These are phyloP conservation scores for Porpolomopsis calyptriformis DNA, from an alignment of 768 basidiomycete species.

Conservation along the genomic window DNA sequence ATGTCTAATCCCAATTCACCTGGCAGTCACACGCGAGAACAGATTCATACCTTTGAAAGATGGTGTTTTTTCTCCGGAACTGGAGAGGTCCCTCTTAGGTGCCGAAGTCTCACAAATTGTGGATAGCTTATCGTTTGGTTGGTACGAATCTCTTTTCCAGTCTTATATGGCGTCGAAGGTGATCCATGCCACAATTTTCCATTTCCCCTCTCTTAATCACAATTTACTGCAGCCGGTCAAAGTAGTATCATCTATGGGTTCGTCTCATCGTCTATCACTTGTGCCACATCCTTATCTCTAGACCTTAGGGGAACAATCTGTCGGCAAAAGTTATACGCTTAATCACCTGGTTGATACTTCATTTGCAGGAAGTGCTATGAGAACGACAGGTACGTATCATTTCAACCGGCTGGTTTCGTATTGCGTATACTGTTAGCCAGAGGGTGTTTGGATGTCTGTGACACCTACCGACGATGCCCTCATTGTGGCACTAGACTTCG, in stretches of 20 bases:
- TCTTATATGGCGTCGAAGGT: constrained; percentile 53
- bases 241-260: constrained; percentile 58
- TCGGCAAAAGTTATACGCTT: constrained; percentile 49
- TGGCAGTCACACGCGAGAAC: constrained; percentile 50
- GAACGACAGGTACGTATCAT: constrained; percentile 36
- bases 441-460: constrained; percentile 60
- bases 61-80: constrained; percentile 17
- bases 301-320: constrained; percentile 44
- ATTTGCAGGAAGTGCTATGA: constrained; percentile 56
- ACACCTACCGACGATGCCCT: constrained; percentile 46
- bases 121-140: constrained; percentile 45
- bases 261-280: constrained; percentile 1
- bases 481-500: constrained; percentile 53
- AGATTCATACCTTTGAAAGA: constrained; percentile 53
- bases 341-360: constrained; percentile 57
- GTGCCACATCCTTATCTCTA: neutral
- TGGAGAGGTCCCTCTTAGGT: constrained; percentile 43
- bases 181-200: neutral
- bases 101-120: constrained; percentile 50
- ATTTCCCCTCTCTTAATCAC: neutral
- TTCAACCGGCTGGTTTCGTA: neutral
- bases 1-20: constrained; percentile 55
- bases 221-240: constrained; percentile 37
- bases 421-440: constrained; percentile 13
- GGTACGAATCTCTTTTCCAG: constrained; percentile 56